These are phyloP conservation scores for Colletotrichum abscissum DNA, from an alignment of 2,329 filamentous ascomycete species.

Conservation along the genomic window DNA sequence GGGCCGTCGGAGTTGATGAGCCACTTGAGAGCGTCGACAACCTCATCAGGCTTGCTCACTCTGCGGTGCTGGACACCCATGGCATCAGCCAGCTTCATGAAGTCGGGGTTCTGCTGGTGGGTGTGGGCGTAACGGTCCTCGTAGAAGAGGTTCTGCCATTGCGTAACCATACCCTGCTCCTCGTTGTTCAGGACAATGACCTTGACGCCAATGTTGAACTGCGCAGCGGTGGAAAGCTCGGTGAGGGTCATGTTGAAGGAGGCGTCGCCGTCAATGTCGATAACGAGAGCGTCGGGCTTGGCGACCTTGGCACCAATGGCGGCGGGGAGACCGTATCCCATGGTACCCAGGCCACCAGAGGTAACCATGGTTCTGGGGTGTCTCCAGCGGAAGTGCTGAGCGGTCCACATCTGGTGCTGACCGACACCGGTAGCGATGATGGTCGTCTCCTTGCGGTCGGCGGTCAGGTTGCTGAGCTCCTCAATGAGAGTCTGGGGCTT, in stretches of 20 bases:
- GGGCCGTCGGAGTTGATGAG: slow-evolving; percentile 91
- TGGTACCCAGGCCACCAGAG: slow-evolving; percentile 87
- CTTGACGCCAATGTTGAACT: slow-evolving; percentile 98
- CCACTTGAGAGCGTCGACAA: slow-evolving; percentile 85
- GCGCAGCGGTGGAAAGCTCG: slow-evolving; percentile 89
- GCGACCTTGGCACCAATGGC: slow-evolving; percentile 95
- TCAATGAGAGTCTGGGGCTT: slow-evolving; percentile 96
- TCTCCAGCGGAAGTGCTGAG: slow-evolving; percentile 96
- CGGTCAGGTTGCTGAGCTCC: slow-evolving; percentile 87
- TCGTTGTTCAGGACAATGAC: slow-evolving; percentile 96
- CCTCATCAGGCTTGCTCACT: slow-evolving; percentile 79
- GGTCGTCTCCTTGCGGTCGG: slow-evolving; percentile 82
- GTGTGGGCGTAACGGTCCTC: slow-evolving; percentile 93
- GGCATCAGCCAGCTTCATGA: slow-evolving; percentile 90
- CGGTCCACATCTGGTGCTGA: slow-evolving; percentile 99
- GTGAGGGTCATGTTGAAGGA: slow-evolving; percentile 99
- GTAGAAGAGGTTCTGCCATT: slow-evolving; percentile 98
- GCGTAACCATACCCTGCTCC: slow-evolving; percentile 98
- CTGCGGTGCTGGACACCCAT: slow-evolving; percentile 87
- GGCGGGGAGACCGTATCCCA: slow-evolving; percentile 95
- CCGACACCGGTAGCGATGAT: slow-evolving; percentile 95
- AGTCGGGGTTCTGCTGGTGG: slow-evolving; percentile 95
- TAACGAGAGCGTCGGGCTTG: slow-evolving; percentile 81
- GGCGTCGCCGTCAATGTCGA: slow-evolving; percentile 98
- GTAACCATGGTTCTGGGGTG: slow-evolving; percentile 94